These are phyloP conservation scores for Spizellomyces punctatus DNA, from an alignment of 192 early-diverging fungal species.

Conservation along the genomic window DNA sequence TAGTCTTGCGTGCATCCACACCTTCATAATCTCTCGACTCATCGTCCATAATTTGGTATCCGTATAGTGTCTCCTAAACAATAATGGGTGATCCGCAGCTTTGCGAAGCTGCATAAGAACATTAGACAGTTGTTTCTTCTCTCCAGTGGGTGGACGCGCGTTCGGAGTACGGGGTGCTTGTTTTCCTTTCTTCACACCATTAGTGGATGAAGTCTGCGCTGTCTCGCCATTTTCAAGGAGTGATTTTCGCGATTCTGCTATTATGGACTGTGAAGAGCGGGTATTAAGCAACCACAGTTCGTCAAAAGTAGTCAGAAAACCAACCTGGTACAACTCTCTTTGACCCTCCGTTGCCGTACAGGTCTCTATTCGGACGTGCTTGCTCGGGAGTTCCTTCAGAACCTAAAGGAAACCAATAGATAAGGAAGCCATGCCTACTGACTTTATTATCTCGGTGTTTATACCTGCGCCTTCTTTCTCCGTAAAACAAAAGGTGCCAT, in stretches of 20 bases:
- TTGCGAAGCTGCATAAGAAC: slow-evolving; percentile 83
- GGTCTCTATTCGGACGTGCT: slow-evolving; percentile 22
- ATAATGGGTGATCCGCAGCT: slow-evolving; percentile 80
- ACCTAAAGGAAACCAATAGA: slow-evolving; percentile 21
- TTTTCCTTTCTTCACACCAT: slow-evolving; percentile 1
- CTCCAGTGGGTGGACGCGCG: background rate
- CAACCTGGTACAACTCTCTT: slow-evolving; percentile 34
- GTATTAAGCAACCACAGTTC: background rate
- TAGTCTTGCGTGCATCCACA: slow-evolving; percentile 5
- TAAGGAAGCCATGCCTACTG: slow-evolving; percentile 43
- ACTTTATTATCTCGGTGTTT: slow-evolving; percentile 32
- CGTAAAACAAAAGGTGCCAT: slow-evolving; percentile 89
- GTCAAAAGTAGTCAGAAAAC: background rate
- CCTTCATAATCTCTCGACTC: slow-evolving; percentile 63
- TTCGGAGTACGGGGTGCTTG: background rate
- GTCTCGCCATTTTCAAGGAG: slow-evolving; percentile 10
- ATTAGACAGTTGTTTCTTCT: slow-evolving; percentile 30
- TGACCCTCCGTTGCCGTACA: slow-evolving; percentile 35
- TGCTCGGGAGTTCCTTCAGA: slow-evolving; percentile 42
- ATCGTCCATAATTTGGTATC: slow-evolving; percentile 62
- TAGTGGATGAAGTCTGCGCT: slow-evolving; percentile 7
- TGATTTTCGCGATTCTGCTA: slow-evolving; percentile 38
- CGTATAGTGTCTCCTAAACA: slow-evolving; percentile 69
- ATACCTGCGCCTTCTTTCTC: slow-evolving; percentile 67
- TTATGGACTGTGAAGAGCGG: slow-evolving; percentile 23